Evolutionary conservation across 2,329 filamentous ascomycete genomes (phyloP), one percentile per base, ranked within the genome.

Genomic region (Gremmenia infestans): DNA sequence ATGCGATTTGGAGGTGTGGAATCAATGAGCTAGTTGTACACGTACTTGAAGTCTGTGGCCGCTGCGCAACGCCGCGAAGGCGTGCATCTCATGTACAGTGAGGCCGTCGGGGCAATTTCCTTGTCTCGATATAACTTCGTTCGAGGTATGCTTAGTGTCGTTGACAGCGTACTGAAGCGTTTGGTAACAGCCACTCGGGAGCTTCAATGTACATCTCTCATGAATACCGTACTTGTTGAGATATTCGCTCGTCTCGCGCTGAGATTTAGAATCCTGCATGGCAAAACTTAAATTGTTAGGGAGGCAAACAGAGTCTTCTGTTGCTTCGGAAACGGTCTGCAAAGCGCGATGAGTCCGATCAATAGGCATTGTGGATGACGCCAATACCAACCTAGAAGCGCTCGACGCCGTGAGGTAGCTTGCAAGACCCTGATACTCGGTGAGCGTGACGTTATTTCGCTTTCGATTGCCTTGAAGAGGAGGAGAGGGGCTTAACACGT

Each of bases 51-150:
- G 67, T 1, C 67, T 63, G n/a, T 73, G 56, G 0, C 81, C 81
- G 1, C 77, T 63, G 0, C 78, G 73, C 4, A 85, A 59, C 0
- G 74, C 64, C 0, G 73, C 72, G 14, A 85, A 74, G 0, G 75
- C 71, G 50, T 79, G 78, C 64, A 76, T 85, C 51, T 87, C 81
- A 0, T 77, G 74, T 0, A 82, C 56, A 0, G 76, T 72, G 56
- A 87, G 70, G 15, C 74, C 62, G 0, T 54, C 9, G 0, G 83
- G 81, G 49, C 81, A 83, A 0, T 65, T 52, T 0, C 63, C 68
- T 52, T 81, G 79, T 1, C 63, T 67, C 0, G 82, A 74, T 12
- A 87, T 74, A 0, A 80, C 76, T 0, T 72, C 60, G 55, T 88
- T 88, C 0, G 79, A 71, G 46, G 62, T 35, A 67, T 72, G 48